Evolutionary conservation across 768 basidiomycete genomes (phyloP).

Genomic region (Macrolepiota dolichaula): DNA sequence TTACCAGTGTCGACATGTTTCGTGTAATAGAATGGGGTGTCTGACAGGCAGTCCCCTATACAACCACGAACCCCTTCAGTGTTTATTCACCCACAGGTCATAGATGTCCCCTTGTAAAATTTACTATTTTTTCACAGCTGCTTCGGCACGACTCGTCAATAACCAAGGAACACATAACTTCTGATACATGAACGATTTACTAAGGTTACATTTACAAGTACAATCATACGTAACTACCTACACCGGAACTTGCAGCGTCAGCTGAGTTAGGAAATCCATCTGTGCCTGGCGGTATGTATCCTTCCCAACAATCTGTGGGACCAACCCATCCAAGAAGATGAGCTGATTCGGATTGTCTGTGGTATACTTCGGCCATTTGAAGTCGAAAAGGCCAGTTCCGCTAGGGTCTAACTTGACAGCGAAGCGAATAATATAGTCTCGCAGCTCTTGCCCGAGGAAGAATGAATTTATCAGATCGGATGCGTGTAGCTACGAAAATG

Average conservation of each 20-base stretch:
- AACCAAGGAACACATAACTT: no score
- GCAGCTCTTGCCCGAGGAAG: conserved; percentile 34
- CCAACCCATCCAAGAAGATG: conserved; percentile 35
- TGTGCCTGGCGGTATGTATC: conserved; percentile 38
- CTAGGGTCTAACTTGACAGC: conserved; percentile 26
- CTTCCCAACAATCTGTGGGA: conserved; percentile 28
- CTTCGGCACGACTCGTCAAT: no score
- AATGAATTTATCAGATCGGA: conserved; percentile 33
- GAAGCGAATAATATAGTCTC: conserved; percentile 43
- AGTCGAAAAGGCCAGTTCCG: conserved; percentile 4
- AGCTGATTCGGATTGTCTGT: conserved; percentile 28
- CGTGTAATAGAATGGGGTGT: no score
- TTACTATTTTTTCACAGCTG: no score
- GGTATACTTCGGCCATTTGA: conserved; percentile 27
- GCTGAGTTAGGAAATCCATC: conserved; percentile 30
- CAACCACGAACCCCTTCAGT: no score
- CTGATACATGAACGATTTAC: no score
- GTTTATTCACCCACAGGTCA: no score
- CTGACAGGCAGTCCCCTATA: no score
- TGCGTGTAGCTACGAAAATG: conserved; percentile 30
- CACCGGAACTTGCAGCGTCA: conserved; percentile 27
- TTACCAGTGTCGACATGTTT: no score
- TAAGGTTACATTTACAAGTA: no score
- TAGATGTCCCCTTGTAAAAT: no score
- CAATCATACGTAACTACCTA: no score